Conservation (phyloP, 495 filamentous ascomycete genomes). For the Talaromyces ruber region DNA sequence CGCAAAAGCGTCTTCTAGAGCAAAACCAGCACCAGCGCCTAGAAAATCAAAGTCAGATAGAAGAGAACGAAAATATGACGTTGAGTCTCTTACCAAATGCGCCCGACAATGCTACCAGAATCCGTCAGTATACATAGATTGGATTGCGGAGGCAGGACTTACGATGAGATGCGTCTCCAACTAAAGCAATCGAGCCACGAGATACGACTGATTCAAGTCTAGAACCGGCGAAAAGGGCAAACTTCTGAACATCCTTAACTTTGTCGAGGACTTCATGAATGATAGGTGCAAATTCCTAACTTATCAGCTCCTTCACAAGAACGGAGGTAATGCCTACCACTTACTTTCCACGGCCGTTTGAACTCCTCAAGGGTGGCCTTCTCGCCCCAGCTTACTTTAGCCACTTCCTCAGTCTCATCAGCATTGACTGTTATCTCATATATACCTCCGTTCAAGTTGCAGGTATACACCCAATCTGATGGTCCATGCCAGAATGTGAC, state of each 20-base stretch:
- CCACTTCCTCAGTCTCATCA: constrained; percentile 6
- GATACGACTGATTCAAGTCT: constrained; percentile 8
- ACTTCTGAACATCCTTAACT: constrained; percentile 14
- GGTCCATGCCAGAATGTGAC: constrained; percentile 20
- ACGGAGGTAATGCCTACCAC: not conserved
- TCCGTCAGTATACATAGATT: not conserved
- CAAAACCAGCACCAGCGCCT: constrained; percentile 52
- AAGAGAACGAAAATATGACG: not conserved
- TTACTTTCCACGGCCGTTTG: constrained; percentile 9
- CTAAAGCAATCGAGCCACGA: constrained; percentile 11
- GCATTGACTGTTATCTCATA: constrained; percentile 15
- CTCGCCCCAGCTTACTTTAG: constrained; percentile 16
- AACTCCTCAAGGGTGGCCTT: constrained; percentile 11
- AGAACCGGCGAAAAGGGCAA: constrained; percentile 15
- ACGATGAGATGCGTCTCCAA: constrained; percentile 23
- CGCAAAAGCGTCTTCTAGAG: constrained; percentile 50
- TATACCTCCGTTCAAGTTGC: constrained; percentile 12
- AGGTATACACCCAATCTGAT: constrained; percentile 15
- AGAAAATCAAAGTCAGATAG: constrained; percentile 1
- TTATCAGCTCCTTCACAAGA: too few relatives aligned
- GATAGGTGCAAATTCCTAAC: constrained; percentile 14
- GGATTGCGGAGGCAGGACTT: not conserved
- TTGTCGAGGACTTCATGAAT: constrained; percentile 11
- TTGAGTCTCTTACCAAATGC: constrained; percentile 13
- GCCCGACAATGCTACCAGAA: constrained; percentile 13